Conservation (phyloP, 2,329 filamentous ascomycete genomes). For the Oidium heveae region DNA sequence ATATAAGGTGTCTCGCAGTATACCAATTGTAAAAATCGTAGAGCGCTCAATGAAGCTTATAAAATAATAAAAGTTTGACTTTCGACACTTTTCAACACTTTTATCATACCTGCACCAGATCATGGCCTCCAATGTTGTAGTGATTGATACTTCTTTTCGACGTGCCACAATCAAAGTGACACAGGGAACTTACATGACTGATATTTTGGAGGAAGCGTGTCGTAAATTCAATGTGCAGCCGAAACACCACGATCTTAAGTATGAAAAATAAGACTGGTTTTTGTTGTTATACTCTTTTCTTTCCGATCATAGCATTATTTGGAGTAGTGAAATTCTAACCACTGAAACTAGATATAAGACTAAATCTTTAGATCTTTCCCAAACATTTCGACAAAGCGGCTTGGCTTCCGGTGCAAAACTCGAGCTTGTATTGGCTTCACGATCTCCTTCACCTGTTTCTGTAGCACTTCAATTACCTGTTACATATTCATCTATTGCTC, state of each 20-base stretch:
- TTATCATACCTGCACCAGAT: neutral
- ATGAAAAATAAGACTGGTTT: constrained; percentile 8
- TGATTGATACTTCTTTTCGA: constrained; percentile 57
- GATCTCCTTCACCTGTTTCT: constrained; percentile 62
- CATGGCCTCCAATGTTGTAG: constrained; percentile 76
- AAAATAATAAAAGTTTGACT: too few relatives aligned
- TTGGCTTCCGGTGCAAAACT: constrained; percentile 71
- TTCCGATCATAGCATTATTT: neutral
- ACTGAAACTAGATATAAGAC: constrained; percentile 39
- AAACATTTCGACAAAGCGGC: constrained; percentile 61
- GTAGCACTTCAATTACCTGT: constrained; percentile 71
- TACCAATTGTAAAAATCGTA: too few relatives aligned
- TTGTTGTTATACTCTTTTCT: neutral
- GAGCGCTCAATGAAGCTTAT: too few relatives aligned
- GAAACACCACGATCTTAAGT: constrained; percentile 64
- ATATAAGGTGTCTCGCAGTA: too few relatives aligned
- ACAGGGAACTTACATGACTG: constrained; percentile 56
- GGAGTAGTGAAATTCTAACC: too few relatives aligned
- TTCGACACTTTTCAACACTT: too few relatives aligned
- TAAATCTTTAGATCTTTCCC: constrained; percentile 63
- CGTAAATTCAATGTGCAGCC: constrained; percentile 36
- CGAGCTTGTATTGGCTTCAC: constrained; percentile 69
- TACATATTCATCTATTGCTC: constrained; percentile 35
- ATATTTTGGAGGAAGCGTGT: constrained; percentile 73
- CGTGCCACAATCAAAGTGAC: constrained; percentile 62